Evolutionary conservation across 768 basidiomycete species (phyloP), one percentile per base, ranked within the genome.

Genomic region (Amanita molliuscula): DNA sequence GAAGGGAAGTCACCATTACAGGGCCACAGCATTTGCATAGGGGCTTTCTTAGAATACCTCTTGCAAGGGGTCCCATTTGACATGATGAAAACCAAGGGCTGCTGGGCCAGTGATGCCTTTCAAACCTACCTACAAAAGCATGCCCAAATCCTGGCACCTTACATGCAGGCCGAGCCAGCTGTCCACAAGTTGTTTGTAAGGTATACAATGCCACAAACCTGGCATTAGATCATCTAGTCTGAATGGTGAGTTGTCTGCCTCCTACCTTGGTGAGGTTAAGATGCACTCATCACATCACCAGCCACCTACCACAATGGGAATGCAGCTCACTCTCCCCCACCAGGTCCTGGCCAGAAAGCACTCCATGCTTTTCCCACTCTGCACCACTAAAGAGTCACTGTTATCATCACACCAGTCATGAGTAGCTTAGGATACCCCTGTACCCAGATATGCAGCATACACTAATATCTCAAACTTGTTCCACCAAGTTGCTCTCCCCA

Each of bases 71-170:
- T 48, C 20, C 35, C 33, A 0, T 48, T 48, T 34, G 34, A 34
- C 1, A n/a, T 37, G 1, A 37, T 49, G 36, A 49, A 49, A 42
- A 23, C 18, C 4, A 42, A 49, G 42, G 54, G 55, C 15, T 13
- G 50, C 16, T 51, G 50, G 44, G 16, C 44, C 11, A 44, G 44
- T 20, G 21, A 44, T 20, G 21, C 44, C 3, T 44, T 44, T 20
- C 16, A 16, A n/a, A 9, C 11, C 3, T 44, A 44, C 15, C 25
- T 10, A 44, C 21, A 23, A 20, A n/a, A 33, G 2, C 44, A 44
- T 18, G 21, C 44, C 16, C 44, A 44, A 26, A 33, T 44, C 18
- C 23, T 44, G 3, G 44, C 44, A 3, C 44, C 44, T 2, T 44
- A 44, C 44, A 44, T 44, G 20, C 44, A 44, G 23, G 44, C 44